Conservation (phyloP, 2,329 filamentous ascomycete genomes). For the Curvularia lunata region DNA sequence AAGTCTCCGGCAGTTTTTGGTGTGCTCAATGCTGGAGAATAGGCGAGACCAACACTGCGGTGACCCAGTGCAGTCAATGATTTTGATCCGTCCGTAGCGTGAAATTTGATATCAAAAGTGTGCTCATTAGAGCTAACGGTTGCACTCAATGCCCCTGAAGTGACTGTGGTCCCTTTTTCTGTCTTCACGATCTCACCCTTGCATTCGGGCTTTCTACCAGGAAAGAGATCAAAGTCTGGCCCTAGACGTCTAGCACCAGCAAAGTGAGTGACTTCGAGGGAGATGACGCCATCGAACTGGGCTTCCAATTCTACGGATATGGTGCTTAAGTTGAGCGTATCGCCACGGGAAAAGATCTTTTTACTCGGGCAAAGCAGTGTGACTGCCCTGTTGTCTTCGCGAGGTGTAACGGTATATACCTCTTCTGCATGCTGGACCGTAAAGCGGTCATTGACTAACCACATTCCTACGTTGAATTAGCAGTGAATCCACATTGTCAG, state of each 20-base stretch:
- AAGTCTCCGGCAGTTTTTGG: slow-evolving; percentile 63
- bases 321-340: slow-evolving; percentile 63
- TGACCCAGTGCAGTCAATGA: slow-evolving; percentile 61
- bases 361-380: slow-evolving; percentile 64
- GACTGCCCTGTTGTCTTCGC: slow-evolving; percentile 55
- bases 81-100: slow-evolving; percentile 57
- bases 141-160: slow-evolving; percentile 60
- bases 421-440: slow-evolving; percentile 71
- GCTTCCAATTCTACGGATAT: slow-evolving; percentile 64
- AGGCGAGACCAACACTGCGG: slow-evolving; percentile 65
- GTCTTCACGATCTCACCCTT: slow-evolving; percentile 50
- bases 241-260: slow-evolving; percentile 59
- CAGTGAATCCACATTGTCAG: neutral
- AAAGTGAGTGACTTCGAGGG: slow-evolving; percentile 65
- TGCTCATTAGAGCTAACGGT: slow-evolving; percentile 59
- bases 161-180: slow-evolving; percentile 56
- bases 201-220: slow-evolving; percentile 55
- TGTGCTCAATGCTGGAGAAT: slow-evolving; percentile 60
- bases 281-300: slow-evolving; percentile 65
- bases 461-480: slow-evolving; percentile 59
- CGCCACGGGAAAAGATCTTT: slow-evolving; percentile 61
- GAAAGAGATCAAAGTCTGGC: slow-evolving; percentile 66
- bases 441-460: slow-evolving; percentile 67
- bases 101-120: slow-evolving; percentile 63
- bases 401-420: slow-evolving; percentile 60